Evolutionary conservation across 805 yeast genomes (phyloP).

Genomic region (Ogataea naganishii): DNA sequence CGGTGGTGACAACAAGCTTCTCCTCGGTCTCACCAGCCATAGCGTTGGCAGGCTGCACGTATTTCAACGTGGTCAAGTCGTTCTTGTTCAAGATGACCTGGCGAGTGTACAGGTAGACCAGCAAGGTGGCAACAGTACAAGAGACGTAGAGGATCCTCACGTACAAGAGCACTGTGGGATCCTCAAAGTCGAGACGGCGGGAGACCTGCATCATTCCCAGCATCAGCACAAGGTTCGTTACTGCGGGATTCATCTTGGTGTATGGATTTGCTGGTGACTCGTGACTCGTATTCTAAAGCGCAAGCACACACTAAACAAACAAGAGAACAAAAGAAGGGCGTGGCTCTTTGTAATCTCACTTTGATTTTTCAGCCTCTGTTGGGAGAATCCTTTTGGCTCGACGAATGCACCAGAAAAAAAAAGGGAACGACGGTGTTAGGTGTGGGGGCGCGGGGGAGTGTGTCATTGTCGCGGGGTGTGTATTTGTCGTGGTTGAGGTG

Average conservation of each 20-base stretch:
- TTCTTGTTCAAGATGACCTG: constrained; percentile 60
- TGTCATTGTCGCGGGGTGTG: too few relatives aligned
- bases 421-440: too few relatives aligned
- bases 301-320: too few relatives aligned
- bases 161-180: constrained; percentile 62
- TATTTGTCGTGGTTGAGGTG: too few relatives aligned
- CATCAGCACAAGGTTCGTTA: constrained; percentile 82
- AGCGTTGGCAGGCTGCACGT: constrained; percentile 76
- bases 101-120: constrained; percentile 59
- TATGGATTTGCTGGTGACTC: too few relatives aligned
- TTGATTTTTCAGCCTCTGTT: too few relatives aligned
- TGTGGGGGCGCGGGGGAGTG: too few relatives aligned
- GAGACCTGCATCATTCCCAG: constrained; percentile 94
- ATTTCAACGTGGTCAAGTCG: constrained; percentile 87
- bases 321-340: too few relatives aligned
- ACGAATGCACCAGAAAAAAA: too few relatives aligned
- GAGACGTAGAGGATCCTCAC: constrained; percentile 66
- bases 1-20: constrained; percentile 80
- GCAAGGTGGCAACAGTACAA: constrained; percentile 57
- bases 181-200: constrained; percentile 80
- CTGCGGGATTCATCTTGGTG: constrained; percentile 70
- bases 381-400: too few relatives aligned
- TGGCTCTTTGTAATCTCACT: too few relatives aligned
- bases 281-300: too few relatives aligned
- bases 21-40: constrained; percentile 68